Evolutionary conservation across 2,329 filamentous ascomycete genomes (phyloP), one percentile per base, ranked within the genome.

Genomic region (Colletotrichum viniferum): DNA sequence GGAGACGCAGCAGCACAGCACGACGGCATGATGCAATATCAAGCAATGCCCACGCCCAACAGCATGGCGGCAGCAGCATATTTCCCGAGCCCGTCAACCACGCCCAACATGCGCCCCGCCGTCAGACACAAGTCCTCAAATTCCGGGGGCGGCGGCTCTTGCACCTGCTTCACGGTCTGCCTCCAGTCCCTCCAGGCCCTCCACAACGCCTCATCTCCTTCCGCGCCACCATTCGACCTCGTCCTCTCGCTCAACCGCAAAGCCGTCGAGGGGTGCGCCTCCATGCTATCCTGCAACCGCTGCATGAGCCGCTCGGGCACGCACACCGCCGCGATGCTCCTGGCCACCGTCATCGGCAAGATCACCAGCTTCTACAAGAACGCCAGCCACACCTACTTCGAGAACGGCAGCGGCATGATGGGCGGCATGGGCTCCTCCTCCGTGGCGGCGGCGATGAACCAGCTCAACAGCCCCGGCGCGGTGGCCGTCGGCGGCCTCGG

Each of bases 291-390:
- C 24, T 90, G 88, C 78, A 69, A 81, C 0, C 81, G 81, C 28
- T 90, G 88, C 79, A 86, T 88, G 81, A 84, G 81, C 71, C 82
- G 83, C 14, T 84, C 84, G 2, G 86, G 85, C 3, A 85, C 83
- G 5, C 85, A 87, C 63, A 88, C 87, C 2, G 83, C 85, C 0
- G 84, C 85, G 7, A 89, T 89, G 87, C 83, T 90, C 0, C 82
- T 89, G n/a, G 87, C 86, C 0, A 89, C 87, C 0, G 82, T 89
- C 24, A 85, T 90, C 21, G 85, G 85, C 64, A 87, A 88, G 78
- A 86, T 88, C 62, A 85, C 87, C 2, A 85, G 84, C 2, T 85
- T 88, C 68, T 89, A 89, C 80, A 86, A 84, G 72, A 83, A 82
- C 21, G 86, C 85, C 3, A 85, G 83, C 12, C 81, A 85, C 63